A percentile compares a stretch with the other conserved stretches of the same genome.
phyloP scores from a whole-genome alignment of 2,329 filamentous ascomycete genomes.

The Stylonectria norvegica region DNA sequence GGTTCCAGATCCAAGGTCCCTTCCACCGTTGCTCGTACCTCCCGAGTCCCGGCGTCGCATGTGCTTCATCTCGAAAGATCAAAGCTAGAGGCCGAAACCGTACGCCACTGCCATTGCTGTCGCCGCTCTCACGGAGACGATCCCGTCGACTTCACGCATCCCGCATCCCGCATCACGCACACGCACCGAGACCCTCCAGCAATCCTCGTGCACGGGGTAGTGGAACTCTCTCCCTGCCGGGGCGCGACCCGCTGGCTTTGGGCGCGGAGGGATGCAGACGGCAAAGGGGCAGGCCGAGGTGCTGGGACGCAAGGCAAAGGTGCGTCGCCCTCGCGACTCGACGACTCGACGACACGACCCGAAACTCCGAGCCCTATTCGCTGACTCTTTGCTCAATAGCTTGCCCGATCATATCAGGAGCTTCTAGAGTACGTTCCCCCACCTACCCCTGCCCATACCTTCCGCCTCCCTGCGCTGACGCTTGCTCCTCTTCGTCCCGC shows the following conservation, averaged over 20 bases:
- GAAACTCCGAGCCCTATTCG: neutral
- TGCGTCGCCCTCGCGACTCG: constrained; percentile 20
- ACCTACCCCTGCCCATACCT: constrained; percentile 1
- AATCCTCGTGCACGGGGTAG: constrained; percentile 1
- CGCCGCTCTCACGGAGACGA: too few relatives aligned
- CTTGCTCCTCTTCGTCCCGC: constrained; percentile 10
- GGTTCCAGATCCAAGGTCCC: too few relatives aligned
- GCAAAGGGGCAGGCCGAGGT: constrained; percentile 55
- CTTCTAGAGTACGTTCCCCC: constrained; percentile 70
- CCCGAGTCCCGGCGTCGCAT: too few relatives aligned
- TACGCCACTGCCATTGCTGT: constrained; percentile 19
- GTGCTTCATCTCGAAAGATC: constrained; percentile 15
- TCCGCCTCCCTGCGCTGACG: constrained; percentile 5
- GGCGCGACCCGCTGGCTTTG: constrained; percentile 22
- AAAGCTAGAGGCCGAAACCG: too few relatives aligned
- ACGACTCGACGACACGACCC: too few relatives aligned
- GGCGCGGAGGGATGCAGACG: constrained; percentile 47
- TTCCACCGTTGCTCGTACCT: too few relatives aligned
- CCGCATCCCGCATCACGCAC: too few relatives aligned
- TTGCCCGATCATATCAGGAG: constrained; percentile 95
- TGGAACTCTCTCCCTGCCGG: constrained; percentile 17
- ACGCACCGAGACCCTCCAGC: constrained; percentile 4
- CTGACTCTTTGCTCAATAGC: constrained; percentile 47
- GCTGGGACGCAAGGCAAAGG: constrained; percentile 62
- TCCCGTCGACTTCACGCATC: constrained; percentile 10